These are phyloP conservation scores for Aurantiochytrium sp. DNA, from an alignment of 108 stramenopile genomes.

Conservation along the genomic window DNA sequence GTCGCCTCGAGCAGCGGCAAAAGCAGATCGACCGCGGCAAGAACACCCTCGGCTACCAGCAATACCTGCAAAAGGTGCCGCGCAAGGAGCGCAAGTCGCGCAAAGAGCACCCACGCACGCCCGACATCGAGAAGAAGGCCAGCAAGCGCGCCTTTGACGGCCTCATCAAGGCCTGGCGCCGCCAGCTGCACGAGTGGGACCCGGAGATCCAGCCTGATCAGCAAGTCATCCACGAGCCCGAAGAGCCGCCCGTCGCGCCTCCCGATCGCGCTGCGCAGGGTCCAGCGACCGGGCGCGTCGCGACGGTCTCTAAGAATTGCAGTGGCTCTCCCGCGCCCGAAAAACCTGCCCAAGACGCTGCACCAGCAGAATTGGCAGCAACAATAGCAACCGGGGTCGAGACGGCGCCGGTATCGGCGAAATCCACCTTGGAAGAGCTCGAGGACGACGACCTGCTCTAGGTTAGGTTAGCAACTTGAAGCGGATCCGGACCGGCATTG, in stretches of 20 bases:
- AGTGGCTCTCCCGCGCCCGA: background rate
- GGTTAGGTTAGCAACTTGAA: background rate
- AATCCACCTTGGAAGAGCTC: background rate
- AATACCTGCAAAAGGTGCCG: slow-evolving; percentile 31
- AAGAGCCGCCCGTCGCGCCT: background rate
- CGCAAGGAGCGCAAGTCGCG: background rate
- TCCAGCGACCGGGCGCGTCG: no score
- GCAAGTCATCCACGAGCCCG: background rate
- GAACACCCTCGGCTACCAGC: slow-evolving; percentile 50
- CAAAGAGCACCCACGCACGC: slow-evolving; percentile 33
- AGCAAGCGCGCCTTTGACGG: slow-evolving; percentile 43
- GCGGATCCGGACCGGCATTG: no score
- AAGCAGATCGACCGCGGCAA: slow-evolving; percentile 53
- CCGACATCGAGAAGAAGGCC: slow-evolving; percentile 34
- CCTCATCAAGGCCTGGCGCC: slow-evolving; percentile 37
- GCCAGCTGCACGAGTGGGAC: slow-evolving; percentile 39
- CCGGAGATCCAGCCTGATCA: background rate
- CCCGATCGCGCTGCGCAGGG: no score
- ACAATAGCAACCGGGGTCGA: no score
- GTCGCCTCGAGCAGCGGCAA: slow-evolving; percentile 41
- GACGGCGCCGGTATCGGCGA: no score
- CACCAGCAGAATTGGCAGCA: background rate
- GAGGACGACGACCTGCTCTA: slow-evolving; percentile 18
- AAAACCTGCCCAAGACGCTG: background rate
- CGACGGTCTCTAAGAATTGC: no score